Evolutionary conservation across 1,139 yeast genomes (phyloP).

Genomic region (Zygosaccharomyces pseudobailii): DNA sequence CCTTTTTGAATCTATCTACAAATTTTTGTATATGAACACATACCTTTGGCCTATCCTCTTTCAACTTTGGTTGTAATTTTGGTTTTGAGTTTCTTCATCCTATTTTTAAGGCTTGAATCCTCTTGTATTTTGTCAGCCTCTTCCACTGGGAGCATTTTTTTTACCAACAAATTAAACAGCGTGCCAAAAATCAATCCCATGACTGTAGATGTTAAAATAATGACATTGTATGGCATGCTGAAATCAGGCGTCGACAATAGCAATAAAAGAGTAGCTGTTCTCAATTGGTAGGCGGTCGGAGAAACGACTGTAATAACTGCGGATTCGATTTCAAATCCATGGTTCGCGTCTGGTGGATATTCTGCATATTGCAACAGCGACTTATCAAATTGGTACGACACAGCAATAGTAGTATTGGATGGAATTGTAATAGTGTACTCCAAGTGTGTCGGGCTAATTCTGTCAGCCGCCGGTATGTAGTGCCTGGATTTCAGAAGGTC

Average conservation of each 20-base stretch:
- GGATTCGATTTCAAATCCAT: conserved; percentile 92
- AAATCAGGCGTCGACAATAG: conserved; percentile 96
- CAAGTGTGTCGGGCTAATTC: conserved; percentile 76
- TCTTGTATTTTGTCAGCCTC: conserved; percentile 49
- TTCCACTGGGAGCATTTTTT: conserved; percentile 70
- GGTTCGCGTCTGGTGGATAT: conserved; percentile 98
- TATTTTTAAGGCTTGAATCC: conserved; percentile 16
- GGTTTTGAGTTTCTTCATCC: conserved; percentile 12
- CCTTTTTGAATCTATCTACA: conserved; percentile 52
- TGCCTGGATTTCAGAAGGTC: conserved; percentile 49
- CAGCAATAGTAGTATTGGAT: conserved; percentile 52
- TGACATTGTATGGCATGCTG: conserved; percentile 98
- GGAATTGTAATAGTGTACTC: conserved; percentile 67
- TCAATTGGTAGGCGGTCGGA: conserved; percentile 48
- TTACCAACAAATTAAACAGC: conserved; percentile 69
- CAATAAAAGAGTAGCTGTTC: conserved; percentile 81
- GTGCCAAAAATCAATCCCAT: conserved; percentile 92
- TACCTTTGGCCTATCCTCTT: not conserved
- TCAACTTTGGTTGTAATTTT: conserved; percentile 11
- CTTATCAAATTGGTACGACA: conserved; percentile 82
- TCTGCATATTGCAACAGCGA: conserved; percentile 80
- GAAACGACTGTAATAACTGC: conserved; percentile 62
- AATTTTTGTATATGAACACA: conserved; percentile 3
- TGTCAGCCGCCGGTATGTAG: conserved; percentile 74
- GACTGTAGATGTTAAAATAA: conserved; percentile 87